Evolutionary conservation across 176 grass and related monocot genomes (phyloP).

Genomic region (Themeda triandra): DNA sequence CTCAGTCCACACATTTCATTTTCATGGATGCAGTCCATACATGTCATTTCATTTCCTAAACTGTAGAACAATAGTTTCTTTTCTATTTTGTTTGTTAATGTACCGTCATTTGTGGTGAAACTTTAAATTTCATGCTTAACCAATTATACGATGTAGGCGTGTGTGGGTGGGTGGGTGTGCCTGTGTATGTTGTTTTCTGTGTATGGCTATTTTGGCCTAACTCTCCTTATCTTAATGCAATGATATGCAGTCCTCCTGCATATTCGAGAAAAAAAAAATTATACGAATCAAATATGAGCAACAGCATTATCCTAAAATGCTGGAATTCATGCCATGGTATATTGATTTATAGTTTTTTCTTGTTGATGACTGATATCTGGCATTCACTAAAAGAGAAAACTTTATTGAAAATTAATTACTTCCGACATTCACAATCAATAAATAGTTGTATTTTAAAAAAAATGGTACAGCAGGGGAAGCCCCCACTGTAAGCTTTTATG

Average conservation of each 20-base stretch:
- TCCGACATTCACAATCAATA: not conserved
- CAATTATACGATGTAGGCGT: too few species aligned
- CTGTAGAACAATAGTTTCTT: not conserved
- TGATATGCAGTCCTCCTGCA: too few species aligned
- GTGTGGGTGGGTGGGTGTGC: too few species aligned
- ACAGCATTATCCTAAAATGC: not conserved
- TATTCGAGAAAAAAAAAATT: too few species aligned
- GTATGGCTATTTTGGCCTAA: too few species aligned
- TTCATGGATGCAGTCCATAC: not conserved
- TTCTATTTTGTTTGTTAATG: conserved; percentile 20
- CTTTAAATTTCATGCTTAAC: conserved; percentile 12
- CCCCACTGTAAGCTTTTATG: too few species aligned
- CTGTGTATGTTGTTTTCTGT: too few species aligned
- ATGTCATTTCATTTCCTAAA: not conserved
- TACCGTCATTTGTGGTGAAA: not conserved
- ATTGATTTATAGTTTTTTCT: not conserved
- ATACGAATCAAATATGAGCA: not conserved
- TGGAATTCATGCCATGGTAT: not conserved
- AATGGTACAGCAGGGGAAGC: too few species aligned
- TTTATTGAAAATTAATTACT: not conserved
- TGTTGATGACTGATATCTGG: not conserved
- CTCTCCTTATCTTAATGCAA: too few species aligned
- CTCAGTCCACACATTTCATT: not conserved
- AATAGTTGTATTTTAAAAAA: not conserved
- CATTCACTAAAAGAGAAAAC: not conserved